Conservation (phyloP, 2,329 filamentous ascomycete genomes). For the Penicillium sp. region DNA sequence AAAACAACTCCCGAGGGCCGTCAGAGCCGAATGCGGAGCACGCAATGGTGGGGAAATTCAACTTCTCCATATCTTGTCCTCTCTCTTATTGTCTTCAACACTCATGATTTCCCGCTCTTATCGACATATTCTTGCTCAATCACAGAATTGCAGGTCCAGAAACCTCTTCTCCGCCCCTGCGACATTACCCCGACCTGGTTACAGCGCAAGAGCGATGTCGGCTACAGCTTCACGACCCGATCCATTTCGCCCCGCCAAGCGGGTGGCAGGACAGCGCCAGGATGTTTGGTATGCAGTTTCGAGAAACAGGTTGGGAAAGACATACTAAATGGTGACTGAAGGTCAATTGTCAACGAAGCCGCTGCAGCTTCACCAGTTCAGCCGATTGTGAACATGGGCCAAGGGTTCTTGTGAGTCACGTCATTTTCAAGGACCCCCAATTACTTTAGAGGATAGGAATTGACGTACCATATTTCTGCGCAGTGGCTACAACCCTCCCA, state of each 20-base stretch:
- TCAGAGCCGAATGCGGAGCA: constrained; percentile 13
- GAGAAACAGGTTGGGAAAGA: neutral
- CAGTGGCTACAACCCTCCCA: constrained; percentile 84
- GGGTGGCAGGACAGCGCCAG: constrained; percentile 50
- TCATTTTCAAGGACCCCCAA: neutral
- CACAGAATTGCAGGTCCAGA: neutral
- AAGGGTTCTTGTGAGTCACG: constrained; percentile 54
- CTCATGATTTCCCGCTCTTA: constrained; percentile 7
- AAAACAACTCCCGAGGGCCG: neutral
- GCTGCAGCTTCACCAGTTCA: constrained; percentile 62
- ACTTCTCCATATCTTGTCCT: neutral
- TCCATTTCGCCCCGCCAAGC: constrained; percentile 46
- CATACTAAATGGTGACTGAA: constrained; percentile 27
- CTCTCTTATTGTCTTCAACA: constrained; percentile 8
- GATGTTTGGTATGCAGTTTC: constrained; percentile 47
- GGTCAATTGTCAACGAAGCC: constrained; percentile 67
- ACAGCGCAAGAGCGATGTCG: constrained; percentile 38
- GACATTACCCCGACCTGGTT: constrained; percentile 19
- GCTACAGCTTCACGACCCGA: constrained; percentile 37
- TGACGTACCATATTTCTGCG: neutral
- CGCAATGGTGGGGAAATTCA: constrained; percentile 15
- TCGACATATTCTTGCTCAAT: constrained; percentile 1
- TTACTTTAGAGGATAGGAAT: neutral
- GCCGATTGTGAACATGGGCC: constrained; percentile 68
- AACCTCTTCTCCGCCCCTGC: constrained; percentile 1